Base-by-base conservation (phyloP, 768 basidiomycete species). In the Panaeolus cyanescens region DNA sequence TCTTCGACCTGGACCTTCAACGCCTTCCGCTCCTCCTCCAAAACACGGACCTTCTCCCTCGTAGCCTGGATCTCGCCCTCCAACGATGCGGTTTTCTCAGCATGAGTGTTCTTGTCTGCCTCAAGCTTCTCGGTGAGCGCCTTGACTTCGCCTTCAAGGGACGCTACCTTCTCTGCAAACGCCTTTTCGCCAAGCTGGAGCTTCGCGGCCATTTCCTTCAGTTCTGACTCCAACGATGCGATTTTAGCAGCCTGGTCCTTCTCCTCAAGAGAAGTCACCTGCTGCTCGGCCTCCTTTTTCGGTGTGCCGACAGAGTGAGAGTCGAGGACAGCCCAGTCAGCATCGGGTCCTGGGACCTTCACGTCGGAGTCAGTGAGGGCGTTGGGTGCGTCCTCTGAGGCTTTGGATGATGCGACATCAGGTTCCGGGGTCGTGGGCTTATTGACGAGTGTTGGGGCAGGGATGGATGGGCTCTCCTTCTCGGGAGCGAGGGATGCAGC, bases 1-100 rank as follows among this genome's bases (percentile, higher is more conserved):
- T 42, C 42, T 37, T 58, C 56, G 17, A 55, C 39, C 32, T 61
- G 55, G 30, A 33, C 50, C 36, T 37, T 50, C 59, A 56, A 54
- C 25, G 36, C 54, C 39, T 36, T 53, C 9, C 31, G 55, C 32
- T 62, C 61, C 10, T 62, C 61, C 32, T 62, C 61, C 39, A n/a
- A 53, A 20, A 62, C 61, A 8, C 61, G 42, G 10, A 40, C 17
- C 54, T 56, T 39, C 34, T 54, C 59, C 40, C 32, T 56, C 50
- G 32, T 25, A 17, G 30, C 56, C 56, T 58, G n/a, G 20, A 39
- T 42, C 20, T 39, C 56, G 45, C 45, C 45, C 39, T 58, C 56
- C 22, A 58, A 28, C 17, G 36, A 17, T 20, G 39, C 32, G 19
- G 34, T 37, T 32, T 58, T 39, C n/a, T 58, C 56, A 30, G 40